A percentile compares a stretch with the other conserved stretches of the same genome.
phyloP scores from a whole-genome alignment of 495 filamentous ascomycete genomes.

The Parmelia sp. region DNA sequence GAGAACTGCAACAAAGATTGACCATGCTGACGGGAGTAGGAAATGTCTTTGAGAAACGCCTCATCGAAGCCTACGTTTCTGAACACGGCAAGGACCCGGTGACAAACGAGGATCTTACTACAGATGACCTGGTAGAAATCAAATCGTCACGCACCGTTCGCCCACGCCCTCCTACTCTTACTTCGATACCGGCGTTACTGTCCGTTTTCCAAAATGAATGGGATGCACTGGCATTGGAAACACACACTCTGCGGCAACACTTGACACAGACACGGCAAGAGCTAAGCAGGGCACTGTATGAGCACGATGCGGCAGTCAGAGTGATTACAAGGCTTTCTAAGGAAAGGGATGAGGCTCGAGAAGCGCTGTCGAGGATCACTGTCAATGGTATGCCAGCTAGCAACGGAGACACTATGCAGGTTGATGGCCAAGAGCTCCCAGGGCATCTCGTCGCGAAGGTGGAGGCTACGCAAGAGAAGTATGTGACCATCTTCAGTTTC shows the following conservation, averaged over 20 bases:
- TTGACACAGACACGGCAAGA: slow-evolving; percentile 86
- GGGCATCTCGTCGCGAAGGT: slow-evolving; percentile 66
- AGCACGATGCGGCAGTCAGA: slow-evolving; percentile 88
- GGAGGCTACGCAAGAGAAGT: slow-evolving; percentile 71
- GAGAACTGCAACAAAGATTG: slow-evolving; percentile 12
- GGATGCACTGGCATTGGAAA: slow-evolving; percentile 88
- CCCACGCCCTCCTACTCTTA: slow-evolving; percentile 88
- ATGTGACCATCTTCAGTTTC: slow-evolving; percentile 31
- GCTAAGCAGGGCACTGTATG: slow-evolving; percentile 85
- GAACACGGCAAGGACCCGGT: slow-evolving; percentile 94
- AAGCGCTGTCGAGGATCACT: slow-evolving; percentile 81
- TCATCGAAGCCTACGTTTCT: slow-evolving; percentile 90
- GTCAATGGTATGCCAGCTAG: slow-evolving; percentile 48
- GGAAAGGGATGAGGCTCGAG: slow-evolving; percentile 87
- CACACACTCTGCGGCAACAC: slow-evolving; percentile 82
- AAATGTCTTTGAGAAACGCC: slow-evolving; percentile 85
- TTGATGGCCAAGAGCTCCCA: slow-evolving; percentile 69
- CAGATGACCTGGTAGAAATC: slow-evolving; percentile 81
- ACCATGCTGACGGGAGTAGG: slow-evolving; percentile 47
- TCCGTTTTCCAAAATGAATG: slow-evolving; percentile 98
- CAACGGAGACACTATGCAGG: slow-evolving; percentile 81
- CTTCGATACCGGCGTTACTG: slow-evolving; percentile 93
- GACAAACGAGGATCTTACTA: slow-evolving; percentile 78
- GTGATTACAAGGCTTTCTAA: slow-evolving; percentile 84
- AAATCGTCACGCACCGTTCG: slow-evolving; percentile 75